These are phyloP conservation scores for Colletotrichum phormii DNA, from an alignment of 2,329 filamentous ascomycete genomes.

Conservation along the genomic window DNA sequence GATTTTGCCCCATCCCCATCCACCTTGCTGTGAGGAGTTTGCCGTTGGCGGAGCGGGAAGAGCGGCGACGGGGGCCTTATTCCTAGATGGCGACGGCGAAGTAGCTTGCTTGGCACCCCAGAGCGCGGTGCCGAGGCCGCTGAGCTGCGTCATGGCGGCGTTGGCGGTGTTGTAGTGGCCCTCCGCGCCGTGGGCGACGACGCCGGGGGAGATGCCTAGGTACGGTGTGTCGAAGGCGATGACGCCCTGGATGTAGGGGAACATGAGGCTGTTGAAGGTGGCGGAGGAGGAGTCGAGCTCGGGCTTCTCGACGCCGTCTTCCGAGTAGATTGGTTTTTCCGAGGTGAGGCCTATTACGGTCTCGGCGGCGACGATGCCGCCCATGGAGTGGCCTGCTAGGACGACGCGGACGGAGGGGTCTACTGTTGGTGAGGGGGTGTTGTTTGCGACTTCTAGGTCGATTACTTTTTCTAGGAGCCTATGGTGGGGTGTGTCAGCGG, in stretches of 20 bases:
- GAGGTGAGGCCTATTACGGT: conserved; percentile 78
- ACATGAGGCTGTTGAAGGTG: conserved; percentile 78
- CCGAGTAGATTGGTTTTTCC: conserved; percentile 64
- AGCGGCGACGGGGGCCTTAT: conserved; percentile 49
- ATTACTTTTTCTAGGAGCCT: conserved; percentile 94
- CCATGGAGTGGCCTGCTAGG: conserved; percentile 89
- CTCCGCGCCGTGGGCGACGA: conserved; percentile 89
- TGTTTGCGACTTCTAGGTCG: conserved; percentile 87
- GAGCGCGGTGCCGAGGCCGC: conserved; percentile 75
- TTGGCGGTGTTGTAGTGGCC: conserved; percentile 82
- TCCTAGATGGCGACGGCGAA: conserved; percentile 43
- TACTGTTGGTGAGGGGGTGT: conserved; percentile 84
- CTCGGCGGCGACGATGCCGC: conserved; percentile 94
- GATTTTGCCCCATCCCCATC: conserved; percentile 86
- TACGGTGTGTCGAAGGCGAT: conserved; percentile 96
- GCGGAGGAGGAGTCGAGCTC: conserved; percentile 41
- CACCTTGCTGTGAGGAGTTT: conserved; percentile 57
- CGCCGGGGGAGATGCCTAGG: conserved; percentile 82
- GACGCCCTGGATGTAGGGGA: conserved; percentile 90
- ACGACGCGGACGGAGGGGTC: conserved; percentile 87
- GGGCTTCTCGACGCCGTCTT: conserved; percentile 53
- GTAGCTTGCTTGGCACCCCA: conserved; percentile 65
- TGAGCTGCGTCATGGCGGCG: conserved; percentile 74
- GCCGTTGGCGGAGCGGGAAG: conserved; percentile 48
- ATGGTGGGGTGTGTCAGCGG: neutral